Evolutionary conservation across 2,329 filamentous ascomycete genomes (phyloP).

Genomic region (Tolypocladium nubicola): DNA sequence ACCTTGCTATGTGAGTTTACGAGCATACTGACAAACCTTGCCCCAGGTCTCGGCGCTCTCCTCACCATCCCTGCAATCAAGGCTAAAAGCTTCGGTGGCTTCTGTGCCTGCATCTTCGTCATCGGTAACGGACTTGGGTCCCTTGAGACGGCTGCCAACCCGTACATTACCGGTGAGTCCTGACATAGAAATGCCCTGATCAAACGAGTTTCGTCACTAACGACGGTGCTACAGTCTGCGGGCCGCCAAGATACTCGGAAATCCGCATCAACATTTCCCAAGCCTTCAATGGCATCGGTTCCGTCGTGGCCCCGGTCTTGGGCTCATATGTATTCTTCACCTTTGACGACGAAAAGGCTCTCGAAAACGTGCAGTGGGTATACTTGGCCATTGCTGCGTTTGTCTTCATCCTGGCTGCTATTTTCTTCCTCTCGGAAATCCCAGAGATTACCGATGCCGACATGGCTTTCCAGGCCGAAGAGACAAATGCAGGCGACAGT

Average conservation of each 20-base stretch:
- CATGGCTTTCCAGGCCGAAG: slow-evolving; percentile 50
- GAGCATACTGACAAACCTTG: background rate
- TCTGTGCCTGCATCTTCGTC: slow-evolving; percentile 63
- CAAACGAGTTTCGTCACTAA: background rate
- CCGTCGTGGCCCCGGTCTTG: slow-evolving; percentile 60
- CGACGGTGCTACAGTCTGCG: slow-evolving; percentile 23
- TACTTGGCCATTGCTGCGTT: slow-evolving; percentile 65
- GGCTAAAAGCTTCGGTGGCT: slow-evolving; percentile 59
- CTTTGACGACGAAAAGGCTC: slow-evolving; percentile 41
- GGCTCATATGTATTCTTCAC: slow-evolving; percentile 67
- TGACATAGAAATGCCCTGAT: background rate
- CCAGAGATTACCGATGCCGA: slow-evolving; percentile 62
- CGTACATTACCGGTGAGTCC: slow-evolving; percentile 48
- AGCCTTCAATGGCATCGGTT: slow-evolving; percentile 66
- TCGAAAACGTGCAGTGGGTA: slow-evolving; percentile 65
- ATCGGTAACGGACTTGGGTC: slow-evolving; percentile 64
- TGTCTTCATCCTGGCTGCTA: slow-evolving; percentile 51
- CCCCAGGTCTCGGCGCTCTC: slow-evolving; percentile 39
- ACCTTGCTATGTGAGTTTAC: background rate
- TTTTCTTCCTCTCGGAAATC: slow-evolving; percentile 57
- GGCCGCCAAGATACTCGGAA: slow-evolving; percentile 60
- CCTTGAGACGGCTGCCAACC: slow-evolving; percentile 69
- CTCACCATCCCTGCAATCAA: slow-evolving; percentile 45
- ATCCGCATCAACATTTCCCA: slow-evolving; percentile 68
- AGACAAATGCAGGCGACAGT: slow-evolving; percentile 40